These are phyloP conservation scores for Brachypodium distachyon DNA, from an alignment of 202 grass and related monocot species.

Conservation along the genomic window DNA sequence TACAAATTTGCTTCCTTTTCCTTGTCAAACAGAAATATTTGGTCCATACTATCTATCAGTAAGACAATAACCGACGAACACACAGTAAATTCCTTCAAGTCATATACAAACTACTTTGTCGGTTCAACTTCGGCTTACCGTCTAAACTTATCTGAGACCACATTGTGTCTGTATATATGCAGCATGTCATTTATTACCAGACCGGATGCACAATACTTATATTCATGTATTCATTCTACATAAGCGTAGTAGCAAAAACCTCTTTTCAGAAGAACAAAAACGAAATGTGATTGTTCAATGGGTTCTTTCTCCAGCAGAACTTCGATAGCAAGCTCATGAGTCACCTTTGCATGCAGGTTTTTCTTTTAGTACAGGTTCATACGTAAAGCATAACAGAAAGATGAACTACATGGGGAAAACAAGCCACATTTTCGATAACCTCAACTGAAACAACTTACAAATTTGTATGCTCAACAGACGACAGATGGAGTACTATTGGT, in stretches of 20 bases:
- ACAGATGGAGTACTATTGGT: neutral
- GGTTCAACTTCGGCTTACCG: too few relatives aligned
- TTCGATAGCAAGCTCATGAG: neutral
- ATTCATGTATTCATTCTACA: too few relatives aligned
- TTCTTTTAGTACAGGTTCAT: neutral
- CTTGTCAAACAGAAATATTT: neutral
- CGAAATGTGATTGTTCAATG: neutral
- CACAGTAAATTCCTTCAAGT: neutral
- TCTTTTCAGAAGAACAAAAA: neutral
- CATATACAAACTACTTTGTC: neutral
- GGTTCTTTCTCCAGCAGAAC: neutral
- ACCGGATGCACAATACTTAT: too few relatives aligned
- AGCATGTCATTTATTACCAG: too few relatives aligned
- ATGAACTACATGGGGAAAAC: neutral
- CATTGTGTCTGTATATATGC: neutral
- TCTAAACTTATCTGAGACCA: too few relatives aligned
- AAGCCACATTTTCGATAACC: slow-evolving; percentile 2
- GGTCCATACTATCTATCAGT: neutral
- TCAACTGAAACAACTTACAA: slow-evolving; percentile 1
- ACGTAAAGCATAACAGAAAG: neutral
- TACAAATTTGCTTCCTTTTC: too few relatives aligned
- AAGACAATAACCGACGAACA: too few relatives aligned
- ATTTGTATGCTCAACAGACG: neutral
- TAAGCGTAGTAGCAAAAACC: too few relatives aligned
- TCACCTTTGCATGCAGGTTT: too few relatives aligned